phyloP scores from a whole-genome alignment of 1,284 basidiomycete species.

The Ustilago bromivora region DNA sequence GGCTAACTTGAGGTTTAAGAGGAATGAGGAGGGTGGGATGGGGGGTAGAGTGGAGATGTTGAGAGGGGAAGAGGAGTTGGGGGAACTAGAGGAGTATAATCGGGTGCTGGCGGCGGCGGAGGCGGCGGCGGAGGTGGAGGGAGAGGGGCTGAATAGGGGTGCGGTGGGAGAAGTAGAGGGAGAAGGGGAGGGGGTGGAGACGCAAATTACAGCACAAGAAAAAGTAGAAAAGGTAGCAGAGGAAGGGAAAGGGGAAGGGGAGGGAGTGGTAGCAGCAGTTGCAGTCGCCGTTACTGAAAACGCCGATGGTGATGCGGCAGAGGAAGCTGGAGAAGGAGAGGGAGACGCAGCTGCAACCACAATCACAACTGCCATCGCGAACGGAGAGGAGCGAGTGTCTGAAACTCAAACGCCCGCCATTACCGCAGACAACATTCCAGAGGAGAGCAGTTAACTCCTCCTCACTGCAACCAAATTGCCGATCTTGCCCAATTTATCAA shows the following conservation, averaged over 20 bases:
- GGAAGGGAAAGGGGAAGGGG: not conserved
- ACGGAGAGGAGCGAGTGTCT: not conserved
- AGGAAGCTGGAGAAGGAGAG: not conserved
- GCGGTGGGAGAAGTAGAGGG: constrained; percentile 11
- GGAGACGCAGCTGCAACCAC: not conserved
- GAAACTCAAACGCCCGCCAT: not conserved
- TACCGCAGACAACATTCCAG: no score
- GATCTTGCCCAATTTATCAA: no score
- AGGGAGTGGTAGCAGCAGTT: not conserved
- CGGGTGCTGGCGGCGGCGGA: not conserved
- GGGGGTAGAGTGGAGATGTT: not conserved
- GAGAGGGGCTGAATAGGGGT: not conserved
- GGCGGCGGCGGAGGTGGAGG: not conserved
- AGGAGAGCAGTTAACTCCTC: no score
- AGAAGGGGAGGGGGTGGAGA: not conserved
- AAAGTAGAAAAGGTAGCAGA: not conserved
- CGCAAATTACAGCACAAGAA: no score
- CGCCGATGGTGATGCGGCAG: not conserved
- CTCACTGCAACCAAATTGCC: no score
- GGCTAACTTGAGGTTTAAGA: constrained; percentile 41
- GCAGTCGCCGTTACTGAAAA: not conserved
- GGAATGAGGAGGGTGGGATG: not conserved
- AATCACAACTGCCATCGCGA: not conserved
- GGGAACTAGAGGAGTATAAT: constrained; percentile 18
- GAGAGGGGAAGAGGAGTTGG: constrained; percentile 18